Evolutionary conservation across 2,329 filamentous ascomycete species (phyloP).

Genomic region (Thelonectria olida): DNA sequence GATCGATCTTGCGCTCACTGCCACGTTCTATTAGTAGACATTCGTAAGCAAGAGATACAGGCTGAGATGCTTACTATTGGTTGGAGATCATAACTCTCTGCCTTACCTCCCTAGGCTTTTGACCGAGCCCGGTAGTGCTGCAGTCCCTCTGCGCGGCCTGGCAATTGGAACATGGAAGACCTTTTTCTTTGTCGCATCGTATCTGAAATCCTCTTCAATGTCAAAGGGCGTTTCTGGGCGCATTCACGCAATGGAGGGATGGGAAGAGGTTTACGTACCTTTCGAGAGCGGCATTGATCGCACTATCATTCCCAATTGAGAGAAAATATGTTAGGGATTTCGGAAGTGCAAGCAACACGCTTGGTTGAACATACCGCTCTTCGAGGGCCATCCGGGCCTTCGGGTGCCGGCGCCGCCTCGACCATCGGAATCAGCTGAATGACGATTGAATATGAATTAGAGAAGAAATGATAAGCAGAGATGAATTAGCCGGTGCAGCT

Average conservation of each 20-base stretch:
- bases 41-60: not conserved
- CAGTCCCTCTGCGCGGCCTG: not conserved
- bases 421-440: not conserved
- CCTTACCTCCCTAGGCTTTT: conserved; percentile 9
- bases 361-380: conserved; percentile 8
- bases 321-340: not conserved
- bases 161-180: conserved; percentile 10
- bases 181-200: conserved; percentile 4
- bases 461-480: not conserved
- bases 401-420: not conserved
- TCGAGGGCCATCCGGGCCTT: conserved; percentile 6
- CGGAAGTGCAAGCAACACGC: too few species aligned
- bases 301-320: not conserved
- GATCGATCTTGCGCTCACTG: conserved; percentile 12
- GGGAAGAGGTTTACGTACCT: not conserved
- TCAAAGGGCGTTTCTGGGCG: not conserved
- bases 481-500: not conserved
- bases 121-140: not conserved
- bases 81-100: conserved; percentile 12
- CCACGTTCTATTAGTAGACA: not conserved
- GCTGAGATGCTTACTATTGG: conserved; percentile 1
- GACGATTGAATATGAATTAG: not conserved
- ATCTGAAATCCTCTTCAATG: not conserved
- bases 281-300: conserved; percentile 14
- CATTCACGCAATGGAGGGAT: too few species aligned